These are phyloP conservation scores for Dimocarpus longan DNA, from an alignment of 345 rosid species.

Conservation along the genomic window DNA sequence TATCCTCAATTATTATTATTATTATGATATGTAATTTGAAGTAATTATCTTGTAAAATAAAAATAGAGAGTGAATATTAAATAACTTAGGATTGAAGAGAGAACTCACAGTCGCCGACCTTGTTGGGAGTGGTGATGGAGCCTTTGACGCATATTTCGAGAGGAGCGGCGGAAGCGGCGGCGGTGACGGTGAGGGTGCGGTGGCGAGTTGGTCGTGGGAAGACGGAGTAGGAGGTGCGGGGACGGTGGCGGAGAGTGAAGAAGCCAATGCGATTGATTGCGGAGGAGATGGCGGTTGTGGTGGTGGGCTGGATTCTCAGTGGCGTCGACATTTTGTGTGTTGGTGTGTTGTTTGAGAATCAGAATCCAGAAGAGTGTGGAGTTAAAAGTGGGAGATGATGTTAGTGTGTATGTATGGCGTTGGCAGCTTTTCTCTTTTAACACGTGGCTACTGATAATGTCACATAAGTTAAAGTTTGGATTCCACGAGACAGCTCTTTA, in stretches of 20 bases:
- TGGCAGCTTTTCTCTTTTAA: neutral
- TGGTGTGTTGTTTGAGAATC: neutral
- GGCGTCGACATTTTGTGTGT: conserved; percentile 53
- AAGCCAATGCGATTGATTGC: conserved; percentile 40
- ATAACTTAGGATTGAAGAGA: conserved; percentile 9
- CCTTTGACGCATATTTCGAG: conserved; percentile 87
- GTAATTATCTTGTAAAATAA: too few relatives aligned
- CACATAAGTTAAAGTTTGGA: too few relatives aligned
- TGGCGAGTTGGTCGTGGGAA: conserved; percentile 24
- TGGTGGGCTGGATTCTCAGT: conserved; percentile 44
- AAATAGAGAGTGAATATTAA: too few relatives aligned
- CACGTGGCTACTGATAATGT: conserved; percentile 3
- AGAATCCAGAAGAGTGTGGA: neutral
- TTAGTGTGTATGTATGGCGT: neutral
- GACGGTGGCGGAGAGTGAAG: conserved; percentile 30
- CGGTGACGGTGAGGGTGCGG: conserved; percentile 41
- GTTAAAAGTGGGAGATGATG: neutral
- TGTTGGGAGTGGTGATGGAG: conserved; percentile 70
- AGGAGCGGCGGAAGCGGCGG: conserved; percentile 40
- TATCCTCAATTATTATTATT: too few relatives aligned
- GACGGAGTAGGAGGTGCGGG: conserved; percentile 13
- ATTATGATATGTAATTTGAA: too few relatives aligned
- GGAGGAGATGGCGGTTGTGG: conserved; percentile 51
- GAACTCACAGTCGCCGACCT: conserved; percentile 81
- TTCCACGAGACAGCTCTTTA: too few relatives aligned